Base-by-base conservation (phyloP, 2,329 filamentous ascomycete genomes). In the Dothiorella sarmentorum region DNA sequence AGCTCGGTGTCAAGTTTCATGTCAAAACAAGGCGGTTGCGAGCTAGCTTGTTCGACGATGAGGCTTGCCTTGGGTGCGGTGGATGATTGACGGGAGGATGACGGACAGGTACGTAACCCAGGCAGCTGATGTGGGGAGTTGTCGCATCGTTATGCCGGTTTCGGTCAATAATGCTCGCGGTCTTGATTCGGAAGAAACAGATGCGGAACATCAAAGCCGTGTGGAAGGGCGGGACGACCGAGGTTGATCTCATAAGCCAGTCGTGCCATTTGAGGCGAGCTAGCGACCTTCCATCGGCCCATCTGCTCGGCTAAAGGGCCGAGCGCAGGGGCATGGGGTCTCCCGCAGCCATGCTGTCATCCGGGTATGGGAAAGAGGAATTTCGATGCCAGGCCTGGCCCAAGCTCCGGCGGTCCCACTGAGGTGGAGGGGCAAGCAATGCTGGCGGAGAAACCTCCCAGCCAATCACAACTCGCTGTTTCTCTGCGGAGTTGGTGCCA, bases 351-450 rank as follows among this genome's bases (percentile, higher is more conserved):
- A 40, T 53, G 35, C 20, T 6, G 49, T 40, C 49, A 29, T 53
- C 35, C 35, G 49, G 49, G 49, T 53, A 40, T 27, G 33, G 17
- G 35, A 40, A 13, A 15, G 20, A 18, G 10, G 20, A n/a, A 20
- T 29, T 53, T 53, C 49, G 35, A 53, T 53, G 49, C 49, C 49
- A 53, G n/a, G 27, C 29, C 10, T 31, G 43, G 24, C 24, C 43
- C 24, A 13, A 29, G 49, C 40, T 52, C 24, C 31, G 22, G 35
- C 10, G 49, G 33, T 29, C 33, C 49, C 49, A 40, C 49, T 35
- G 49, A 53, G n/a, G 31, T 22, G 35, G 31, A 51, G 31, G 35
- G 22, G 22, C 49, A 33, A 24, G 18, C 17, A 53, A 20, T 2
- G 13, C 13, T 18, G 10, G 20, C 49, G 49, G 49, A 53, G 49